Conservation (phyloP, 2,329 filamentous ascomycete genomes). For the Penicillium corylophilum region DNA sequence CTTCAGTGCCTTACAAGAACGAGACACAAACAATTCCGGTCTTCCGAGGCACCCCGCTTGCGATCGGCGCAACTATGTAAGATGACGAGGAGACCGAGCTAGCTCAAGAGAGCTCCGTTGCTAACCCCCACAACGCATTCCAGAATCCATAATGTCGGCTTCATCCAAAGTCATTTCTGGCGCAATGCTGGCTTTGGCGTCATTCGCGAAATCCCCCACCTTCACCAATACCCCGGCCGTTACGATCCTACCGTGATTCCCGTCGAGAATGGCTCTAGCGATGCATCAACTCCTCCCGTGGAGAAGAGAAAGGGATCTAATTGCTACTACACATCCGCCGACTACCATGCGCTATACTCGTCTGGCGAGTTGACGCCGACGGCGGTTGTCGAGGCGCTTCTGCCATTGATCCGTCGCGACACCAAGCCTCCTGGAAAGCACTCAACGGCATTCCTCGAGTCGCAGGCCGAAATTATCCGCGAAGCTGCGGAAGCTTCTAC, state of each 20-base stretch:
- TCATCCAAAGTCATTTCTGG: slow-evolving; percentile 67
- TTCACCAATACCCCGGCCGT: slow-evolving; percentile 55
- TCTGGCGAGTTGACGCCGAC: slow-evolving; percentile 69
- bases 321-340: slow-evolving; percentile 67
- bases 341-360: slow-evolving; percentile 75
- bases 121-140: slow-evolving; percentile 1
- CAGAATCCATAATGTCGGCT: slow-evolving; percentile 59
- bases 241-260: slow-evolving; percentile 61
- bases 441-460: slow-evolving; percentile 70
- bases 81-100: slow-evolving; percentile 23
- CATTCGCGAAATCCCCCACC: slow-evolving; percentile 54
- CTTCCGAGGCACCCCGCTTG: slow-evolving; percentile 64
- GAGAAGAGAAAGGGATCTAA: slow-evolving; percentile 33
- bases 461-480: slow-evolving; percentile 61
- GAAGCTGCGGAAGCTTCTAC: slow-evolving; percentile 72
- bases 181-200: slow-evolving; percentile 65
- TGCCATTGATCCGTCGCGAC: slow-evolving; percentile 68
- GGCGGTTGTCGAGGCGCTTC: slow-evolving; percentile 67
- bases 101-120: not conserved
- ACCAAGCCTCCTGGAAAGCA: slow-evolving; percentile 58
- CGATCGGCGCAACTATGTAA: slow-evolving; percentile 62
- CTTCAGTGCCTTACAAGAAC: slow-evolving; percentile 46
- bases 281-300: slow-evolving; percentile 26
- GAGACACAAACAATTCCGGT: slow-evolving; percentile 65
- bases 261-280: slow-evolving; percentile 21